Evolutionary conservation across 805 yeast genomes (phyloP).

Genomic region (Candida ortonii): DNA sequence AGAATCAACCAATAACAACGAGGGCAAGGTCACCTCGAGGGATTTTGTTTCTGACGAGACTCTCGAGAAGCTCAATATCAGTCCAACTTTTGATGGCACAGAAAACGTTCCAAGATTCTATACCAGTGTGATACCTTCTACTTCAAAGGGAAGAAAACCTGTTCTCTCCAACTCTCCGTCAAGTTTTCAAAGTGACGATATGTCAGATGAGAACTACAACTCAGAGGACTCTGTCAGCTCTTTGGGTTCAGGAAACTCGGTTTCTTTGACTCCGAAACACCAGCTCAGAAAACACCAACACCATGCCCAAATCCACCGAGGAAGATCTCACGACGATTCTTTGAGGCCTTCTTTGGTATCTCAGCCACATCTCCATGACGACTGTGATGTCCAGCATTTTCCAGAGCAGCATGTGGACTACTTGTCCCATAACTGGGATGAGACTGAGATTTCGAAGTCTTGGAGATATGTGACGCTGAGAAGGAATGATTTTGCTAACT

Average conservation of each 20-base stretch:
- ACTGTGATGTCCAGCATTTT: constrained; percentile 71
- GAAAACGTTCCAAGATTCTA: constrained; percentile 28
- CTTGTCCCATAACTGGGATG: constrained; percentile 94
- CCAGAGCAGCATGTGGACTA: constrained; percentile 94
- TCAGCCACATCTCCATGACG: constrained; percentile 66
- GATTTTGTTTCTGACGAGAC: constrained; percentile 92
- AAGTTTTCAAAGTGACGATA: constrained; percentile 26
- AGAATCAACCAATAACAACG: constrained; percentile 25
- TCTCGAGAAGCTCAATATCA: constrained; percentile 68
- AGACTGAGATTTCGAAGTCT: constrained; percentile 84
- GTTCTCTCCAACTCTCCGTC: constrained; percentile 23
- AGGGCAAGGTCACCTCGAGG: constrained; percentile 86
- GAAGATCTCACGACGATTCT: constrained; percentile 6
- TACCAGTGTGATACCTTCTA: constrained; percentile 25
- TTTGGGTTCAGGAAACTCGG: constrained; percentile 21
- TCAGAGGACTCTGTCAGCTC: constrained; percentile 31
- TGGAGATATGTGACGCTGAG: constrained; percentile 90
- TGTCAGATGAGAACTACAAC: constrained; percentile 25
- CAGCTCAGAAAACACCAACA: constrained; percentile 26
- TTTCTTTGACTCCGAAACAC: constrained; percentile 32
- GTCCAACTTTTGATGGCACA: constrained; percentile 19
- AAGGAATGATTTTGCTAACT: constrained; percentile 78
- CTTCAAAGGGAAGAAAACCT: constrained; percentile 13
- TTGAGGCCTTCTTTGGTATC: constrained; percentile 8
- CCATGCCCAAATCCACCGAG: constrained; percentile 7